Base-by-base conservation (phyloP, 306 rosid species). In the Clitoria ternatea region DNA sequence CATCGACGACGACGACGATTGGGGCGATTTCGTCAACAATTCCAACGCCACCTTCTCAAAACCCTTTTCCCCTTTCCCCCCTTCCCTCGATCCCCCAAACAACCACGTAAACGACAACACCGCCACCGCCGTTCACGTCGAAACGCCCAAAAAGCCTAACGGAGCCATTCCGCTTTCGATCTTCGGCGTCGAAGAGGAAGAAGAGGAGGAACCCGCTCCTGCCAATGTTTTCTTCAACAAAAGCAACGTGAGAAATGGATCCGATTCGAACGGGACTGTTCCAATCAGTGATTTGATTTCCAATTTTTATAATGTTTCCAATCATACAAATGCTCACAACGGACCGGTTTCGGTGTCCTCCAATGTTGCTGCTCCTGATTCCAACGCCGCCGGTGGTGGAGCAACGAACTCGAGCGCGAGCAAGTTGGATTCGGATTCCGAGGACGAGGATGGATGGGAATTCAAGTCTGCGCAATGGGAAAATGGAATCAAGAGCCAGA, bases 161-260 rank as follows among this genome's bases (percentile, higher is more conserved):
- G 97, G 97, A 12, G 97, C 95, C 66, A 54, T 94, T 74, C 97
- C 98, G 44, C 83, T 94, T n/a, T 94, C 97, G 18, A 82, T 94
- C 65, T 94, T 94, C 39, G 96, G 98, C 7, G 93, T 79, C 70
- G 88, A 77, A 36, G 88, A 79, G 43, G 90, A 82, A 49, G 80
- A 79, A 55, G 82, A 75, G 17, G 52, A 75, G 61, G 79, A 79
- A 64, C 77, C 79, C 3, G 64, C 61, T 64, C 49, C 72, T 45
- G 72, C 59, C 18, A 47, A 32, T 54, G 62, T 43, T 19, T 80
- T 80, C 56, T 59, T 75, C 52, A 63, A 77, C 23, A 74, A 71
- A 2, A 80, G 7, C 68, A 66, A 52, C 33, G 76, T 24, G 15
- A 80, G 55, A 48, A 76, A 35, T 54, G 89, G 72, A 61, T 76